Evolutionary conservation across 768 basidiomycete species (phyloP), one percentile per base, ranked within the genome.

Genomic region (Crepidotus variabilis): DNA sequence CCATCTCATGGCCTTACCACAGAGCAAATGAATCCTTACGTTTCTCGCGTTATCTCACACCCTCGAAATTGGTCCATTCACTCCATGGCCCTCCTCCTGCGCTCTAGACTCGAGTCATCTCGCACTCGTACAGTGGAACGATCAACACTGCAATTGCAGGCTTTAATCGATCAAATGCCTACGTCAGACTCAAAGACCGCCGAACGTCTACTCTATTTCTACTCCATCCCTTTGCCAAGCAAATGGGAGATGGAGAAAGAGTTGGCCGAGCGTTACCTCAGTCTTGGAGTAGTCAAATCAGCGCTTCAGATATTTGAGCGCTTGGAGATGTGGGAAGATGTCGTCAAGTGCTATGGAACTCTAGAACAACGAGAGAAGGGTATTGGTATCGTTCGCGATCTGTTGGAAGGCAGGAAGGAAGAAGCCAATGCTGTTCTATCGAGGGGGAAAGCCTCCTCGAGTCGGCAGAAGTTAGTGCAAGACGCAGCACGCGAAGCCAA

Each of bases 251-350:
- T 98, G 77, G 92, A 98, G 67, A 80, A 82, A 43, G 97, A 99
- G 70, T 80, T 99, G 21, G 97, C 94, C 1, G 70, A 79, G 61
- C 83, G 92, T 52, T 94, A 89, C 73, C 74, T 94, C 61, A 80
- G 84, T 47, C 77, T 98, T 50, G 97, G 97, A 14, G 93, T 96
- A 55, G 78, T 90, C 57, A 87, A 87, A 62, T 94, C 91, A 4
- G 95, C 97, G 0, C 75, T 98, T 50, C 95, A 90, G 69, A 95
- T 98, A 54, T 98, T 94, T n/a, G 89, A 93, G 72, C 81, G 92
- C 34, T 76, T 98, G 58, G 94, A 98, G 73, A 94, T 98, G 94
- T 99, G 95, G 95, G 97, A 97, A 72, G 92, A 98, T 60, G 94
- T 92, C 7, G 93, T 94, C 45, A 78, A 81, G 59, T 98, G 96